Evolutionary conservation across 202 grass and related monocot genomes (phyloP).

Genomic region (Hordeum pubiflorum): DNA sequence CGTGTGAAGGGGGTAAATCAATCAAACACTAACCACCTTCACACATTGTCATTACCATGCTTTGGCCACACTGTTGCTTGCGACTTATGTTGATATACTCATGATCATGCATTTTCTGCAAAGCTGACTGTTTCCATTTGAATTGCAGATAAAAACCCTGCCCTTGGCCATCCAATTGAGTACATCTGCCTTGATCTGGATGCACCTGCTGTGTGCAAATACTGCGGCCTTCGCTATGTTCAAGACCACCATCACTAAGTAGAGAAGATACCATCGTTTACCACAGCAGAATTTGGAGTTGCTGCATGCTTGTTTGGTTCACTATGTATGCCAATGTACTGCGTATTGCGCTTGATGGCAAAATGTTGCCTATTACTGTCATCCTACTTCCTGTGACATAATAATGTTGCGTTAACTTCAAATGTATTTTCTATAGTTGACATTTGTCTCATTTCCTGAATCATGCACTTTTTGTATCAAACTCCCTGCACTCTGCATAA

Average conservation of each 20-base stretch:
- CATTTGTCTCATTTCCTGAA: neutral
- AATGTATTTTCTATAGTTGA: neutral
- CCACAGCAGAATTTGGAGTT: constrained; percentile 19
- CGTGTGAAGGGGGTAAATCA: constrained; percentile 81
- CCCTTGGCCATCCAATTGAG: constrained; percentile 93
- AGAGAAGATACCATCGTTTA: neutral
- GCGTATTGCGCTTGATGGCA: constrained; percentile 10
- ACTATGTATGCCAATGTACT: constrained; percentile 6
- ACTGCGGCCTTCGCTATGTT: constrained; percentile 88
- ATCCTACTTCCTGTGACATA: constrained; percentile 12
- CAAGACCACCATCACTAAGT: constrained; percentile 81
- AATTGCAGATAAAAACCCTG: constrained; percentile 49
- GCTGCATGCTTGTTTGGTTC: constrained; percentile 27
- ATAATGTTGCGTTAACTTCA: constrained; percentile 29
- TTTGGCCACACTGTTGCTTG: neutral
- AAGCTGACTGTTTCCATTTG: constrained; percentile 25
- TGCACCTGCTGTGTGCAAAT: constrained; percentile 80
- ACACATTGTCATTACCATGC: neutral
- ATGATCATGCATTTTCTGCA: constrained; percentile 11
- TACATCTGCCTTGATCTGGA: constrained; percentile 88
- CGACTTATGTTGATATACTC: neutral
- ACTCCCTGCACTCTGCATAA: neutral
- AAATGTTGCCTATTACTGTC: constrained; percentile 5
- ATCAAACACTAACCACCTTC: neutral
- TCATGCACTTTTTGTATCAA: neutral